Evolutionary conservation across 768 basidiomycete genomes (phyloP).

Genomic region (Hygrophorus pudorinus): DNA sequence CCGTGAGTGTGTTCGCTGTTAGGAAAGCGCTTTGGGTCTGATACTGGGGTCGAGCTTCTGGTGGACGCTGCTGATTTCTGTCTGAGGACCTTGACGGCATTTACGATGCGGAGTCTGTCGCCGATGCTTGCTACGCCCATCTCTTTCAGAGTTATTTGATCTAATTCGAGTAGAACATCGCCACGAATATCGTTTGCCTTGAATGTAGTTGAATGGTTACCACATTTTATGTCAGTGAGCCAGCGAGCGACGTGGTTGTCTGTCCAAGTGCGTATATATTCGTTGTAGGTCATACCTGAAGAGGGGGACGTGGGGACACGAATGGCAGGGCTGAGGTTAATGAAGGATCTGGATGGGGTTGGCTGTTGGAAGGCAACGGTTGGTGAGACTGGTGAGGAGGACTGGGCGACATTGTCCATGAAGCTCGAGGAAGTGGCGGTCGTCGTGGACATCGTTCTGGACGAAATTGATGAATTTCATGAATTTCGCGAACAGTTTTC

Average conservation of each 20-base stretch:
- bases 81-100: slow-evolving; percentile 73
- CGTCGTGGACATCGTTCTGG: slow-evolving; percentile 29
- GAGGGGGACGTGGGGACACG: slow-evolving; percentile 43
- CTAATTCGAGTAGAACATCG: slow-evolving; percentile 84
- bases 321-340: slow-evolving; percentile 24
- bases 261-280: slow-evolving; percentile 62
- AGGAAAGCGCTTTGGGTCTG: slow-evolving; percentile 1
- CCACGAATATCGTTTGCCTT: slow-evolving; percentile 85
- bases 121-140: slow-evolving; percentile 87
- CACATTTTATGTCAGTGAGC: slow-evolving; percentile 72
- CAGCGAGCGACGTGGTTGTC: slow-evolving; percentile 67
- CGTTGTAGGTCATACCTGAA: slow-evolving; percentile 50
- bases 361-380: slow-evolving; percentile 27
- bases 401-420: slow-evolving; percentile 29
- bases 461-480: too few relatives aligned
- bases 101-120: slow-evolving; percentile 80
- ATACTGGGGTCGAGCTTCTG: slow-evolving; percentile 7
- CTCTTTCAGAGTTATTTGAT: slow-evolving; percentile 80
- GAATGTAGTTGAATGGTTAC: slow-evolving; percentile 58
- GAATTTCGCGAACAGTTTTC: too few relatives aligned
- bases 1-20: neutral
- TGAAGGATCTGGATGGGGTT: slow-evolving; percentile 29
- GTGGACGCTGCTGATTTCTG: slow-evolving; percentile 32
- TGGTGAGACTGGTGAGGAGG: slow-evolving; percentile 35
- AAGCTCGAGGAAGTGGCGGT: slow-evolving; percentile 20